Conservation (phyloP, 2,329 filamentous ascomycete genomes). For the Pestalotiopsis sp. region DNA sequence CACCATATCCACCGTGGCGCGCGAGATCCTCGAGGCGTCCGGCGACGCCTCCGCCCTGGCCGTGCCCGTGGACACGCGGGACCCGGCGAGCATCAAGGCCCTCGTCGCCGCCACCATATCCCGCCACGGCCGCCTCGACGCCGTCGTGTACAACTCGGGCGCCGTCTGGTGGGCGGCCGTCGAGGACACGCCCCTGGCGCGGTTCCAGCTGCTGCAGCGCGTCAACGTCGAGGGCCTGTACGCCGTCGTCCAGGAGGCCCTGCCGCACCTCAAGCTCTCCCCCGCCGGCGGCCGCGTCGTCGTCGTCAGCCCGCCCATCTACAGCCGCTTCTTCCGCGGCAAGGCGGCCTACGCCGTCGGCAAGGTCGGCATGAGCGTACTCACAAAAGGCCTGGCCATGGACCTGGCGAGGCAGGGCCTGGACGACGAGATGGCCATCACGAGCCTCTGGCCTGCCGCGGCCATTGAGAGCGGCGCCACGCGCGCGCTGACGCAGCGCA, state of each 20-base stretch:
- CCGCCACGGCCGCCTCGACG: slow-evolving; percentile 65
- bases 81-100: slow-evolving; percentile 57
- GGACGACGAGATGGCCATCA: slow-evolving; percentile 70
- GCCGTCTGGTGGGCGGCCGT: slow-evolving; percentile 85
- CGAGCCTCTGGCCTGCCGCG: slow-evolving; percentile 78
- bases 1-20: slow-evolving; percentile 77
- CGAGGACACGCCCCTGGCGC: slow-evolving; percentile 68
- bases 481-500: slow-evolving; percentile 44
- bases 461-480: slow-evolving; percentile 78
- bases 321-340: slow-evolving; percentile 79
- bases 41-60: slow-evolving; percentile 62
- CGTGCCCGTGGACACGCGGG: slow-evolving; percentile 69
- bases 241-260: slow-evolving; percentile 63
- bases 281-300: slow-evolving; percentile 65
- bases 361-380: slow-evolving; percentile 79
- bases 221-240: slow-evolving; percentile 79
- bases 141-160: slow-evolving; percentile 79
- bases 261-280: slow-evolving; percentile 61
- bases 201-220: slow-evolving; percentile 77
- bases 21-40: slow-evolving; percentile 63
- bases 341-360: slow-evolving; percentile 82
- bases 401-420: slow-evolving; percentile 70
- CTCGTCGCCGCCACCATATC: slow-evolving; percentile 60
- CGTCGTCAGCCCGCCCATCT: slow-evolving; percentile 82
- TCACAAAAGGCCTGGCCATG: slow-evolving; percentile 81